Evolutionary conservation across 139 green algal genomes (phyloP).

Genomic region (Desmodesmus armatus): DNA sequence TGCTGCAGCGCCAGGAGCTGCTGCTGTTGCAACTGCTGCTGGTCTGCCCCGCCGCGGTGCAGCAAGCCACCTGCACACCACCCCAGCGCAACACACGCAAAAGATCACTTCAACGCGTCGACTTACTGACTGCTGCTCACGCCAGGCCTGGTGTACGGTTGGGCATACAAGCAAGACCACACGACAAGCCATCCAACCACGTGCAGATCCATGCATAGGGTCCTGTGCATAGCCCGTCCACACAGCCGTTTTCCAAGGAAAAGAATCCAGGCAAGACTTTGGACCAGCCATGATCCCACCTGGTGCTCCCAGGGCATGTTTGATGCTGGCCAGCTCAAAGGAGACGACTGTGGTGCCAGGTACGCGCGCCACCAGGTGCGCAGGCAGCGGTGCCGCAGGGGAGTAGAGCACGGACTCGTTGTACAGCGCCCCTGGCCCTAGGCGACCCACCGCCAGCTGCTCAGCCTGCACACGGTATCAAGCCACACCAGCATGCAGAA

Average conservation of each 20-base stretch:
- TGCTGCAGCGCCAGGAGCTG: slow-evolving; percentile 20
- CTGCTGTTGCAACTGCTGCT: slow-evolving; percentile 12
- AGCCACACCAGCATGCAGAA: background rate
- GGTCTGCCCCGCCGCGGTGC: slow-evolving; percentile 9
- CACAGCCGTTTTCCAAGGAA: no score
- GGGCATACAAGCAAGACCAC: background rate
- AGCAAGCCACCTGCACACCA: slow-evolving; percentile 26
- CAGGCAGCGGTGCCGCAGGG: slow-evolving; percentile 47
- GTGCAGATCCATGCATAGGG: no score
- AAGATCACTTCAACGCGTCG: no score
- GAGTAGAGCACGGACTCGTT: slow-evolving; percentile 57
- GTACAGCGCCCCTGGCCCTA: slow-evolving; percentile 58
- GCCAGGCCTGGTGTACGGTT: no score
- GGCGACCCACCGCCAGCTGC: slow-evolving; percentile 3
- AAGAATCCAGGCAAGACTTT: background rate
- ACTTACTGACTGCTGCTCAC: no score
- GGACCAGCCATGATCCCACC: background rate
- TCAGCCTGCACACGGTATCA: slow-evolving; percentile 1
- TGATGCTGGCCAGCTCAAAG: slow-evolving; percentile 42
- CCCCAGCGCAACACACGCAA: background rate
- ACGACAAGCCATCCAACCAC: background rate
- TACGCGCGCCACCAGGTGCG: slow-evolving; percentile 52
- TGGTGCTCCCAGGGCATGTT: background rate
- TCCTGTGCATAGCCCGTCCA: background rate
- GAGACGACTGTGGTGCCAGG: slow-evolving; percentile 42